Percentiles rank a stretch among this genome's conserved stretches.
phyloP scores from a whole-genome alignment of 2,329 filamentous ascomycete genomes.

The Periconia digitata region DNA sequence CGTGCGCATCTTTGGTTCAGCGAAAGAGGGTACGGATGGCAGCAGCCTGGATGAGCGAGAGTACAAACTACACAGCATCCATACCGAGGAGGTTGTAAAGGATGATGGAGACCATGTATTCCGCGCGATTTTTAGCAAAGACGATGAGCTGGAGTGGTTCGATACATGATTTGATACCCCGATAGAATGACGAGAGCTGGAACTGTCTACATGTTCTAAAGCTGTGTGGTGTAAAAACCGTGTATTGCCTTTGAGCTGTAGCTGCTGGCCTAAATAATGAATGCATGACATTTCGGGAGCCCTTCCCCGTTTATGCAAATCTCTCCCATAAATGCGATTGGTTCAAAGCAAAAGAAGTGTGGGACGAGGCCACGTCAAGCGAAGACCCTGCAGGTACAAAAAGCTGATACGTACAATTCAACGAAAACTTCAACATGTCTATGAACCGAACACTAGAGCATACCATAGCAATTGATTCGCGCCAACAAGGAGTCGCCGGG shows the following conservation, averaged over 20 bases:
- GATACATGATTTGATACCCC: conserved; percentile 27
- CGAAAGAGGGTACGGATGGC: conserved; percentile 38
- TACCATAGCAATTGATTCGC: conserved; percentile 4
- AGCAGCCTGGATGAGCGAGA: conserved; percentile 33
- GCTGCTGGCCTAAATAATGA: neutral
- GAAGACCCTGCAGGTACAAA: neutral
- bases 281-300: neutral
- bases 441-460: no score
- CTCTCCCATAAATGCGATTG: neutral
- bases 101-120: conserved; percentile 33
- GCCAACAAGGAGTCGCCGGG: neutral
- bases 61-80: conserved; percentile 37
- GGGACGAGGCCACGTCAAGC: neutral
- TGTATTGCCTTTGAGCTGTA: no score
- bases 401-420: no score
- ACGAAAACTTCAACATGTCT: no score
- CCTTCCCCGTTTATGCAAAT: neutral
- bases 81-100: conserved; percentile 36
- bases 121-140: conserved; percentile 32
- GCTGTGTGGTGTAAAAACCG: no score
- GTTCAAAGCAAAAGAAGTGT: neutral
- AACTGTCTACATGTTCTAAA: no score
- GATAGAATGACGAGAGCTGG: no score
- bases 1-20: conserved; percentile 32
- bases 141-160: conserved; percentile 38